Evolutionary conservation across 331 rosid genomes (phyloP), one percentile per base, ranked within the genome.

Genomic region (Quercus tomentella): DNA sequence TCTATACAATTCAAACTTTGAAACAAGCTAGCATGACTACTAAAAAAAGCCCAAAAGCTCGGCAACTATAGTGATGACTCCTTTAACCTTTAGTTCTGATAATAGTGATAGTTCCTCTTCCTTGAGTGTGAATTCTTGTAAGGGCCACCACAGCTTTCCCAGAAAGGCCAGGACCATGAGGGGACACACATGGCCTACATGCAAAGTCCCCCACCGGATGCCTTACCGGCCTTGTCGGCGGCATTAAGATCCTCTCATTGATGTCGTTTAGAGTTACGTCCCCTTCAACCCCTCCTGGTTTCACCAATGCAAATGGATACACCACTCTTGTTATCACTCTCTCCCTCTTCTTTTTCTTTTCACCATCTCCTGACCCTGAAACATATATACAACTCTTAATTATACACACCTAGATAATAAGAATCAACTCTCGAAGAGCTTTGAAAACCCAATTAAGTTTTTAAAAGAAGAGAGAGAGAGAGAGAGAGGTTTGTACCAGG

Each of bases 151-250:
- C 98, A 26, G 98, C 94, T 89, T 93, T 96, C 45, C 99, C 99
- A 63, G 99, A 96, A 69, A 96, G 94, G 56, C 99, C 99, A 14
- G 92, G 87, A 9, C 98, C 98, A 7, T 89, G 83, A 3, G 91
- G 75, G 9, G 96, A 88, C 75, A 93, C 93, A 82, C 98, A 93
- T 77, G 99, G 97, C 85, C 98, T 91, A 85, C 94, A 91, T 3
- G 99, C 99, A 74, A 91, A 96, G 84, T 91, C 97, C 1, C 99
- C 99, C 2, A 96, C 99, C n/a, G 99, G 99, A 56, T 96, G 99
- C 86, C 93, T 90, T 56, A 96, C 97, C 8, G 99, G 97, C 81
- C 97, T 85, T 30, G 96, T 88, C 9, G 99, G 99, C 4, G 97
- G 87, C 99, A 96, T 96, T 49, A 91, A 33, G 5, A 96, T 96